These are phyloP conservation scores for Suhomyces taliae DNA, from an alignment of 1,139 yeast species.

Conservation along the genomic window DNA sequence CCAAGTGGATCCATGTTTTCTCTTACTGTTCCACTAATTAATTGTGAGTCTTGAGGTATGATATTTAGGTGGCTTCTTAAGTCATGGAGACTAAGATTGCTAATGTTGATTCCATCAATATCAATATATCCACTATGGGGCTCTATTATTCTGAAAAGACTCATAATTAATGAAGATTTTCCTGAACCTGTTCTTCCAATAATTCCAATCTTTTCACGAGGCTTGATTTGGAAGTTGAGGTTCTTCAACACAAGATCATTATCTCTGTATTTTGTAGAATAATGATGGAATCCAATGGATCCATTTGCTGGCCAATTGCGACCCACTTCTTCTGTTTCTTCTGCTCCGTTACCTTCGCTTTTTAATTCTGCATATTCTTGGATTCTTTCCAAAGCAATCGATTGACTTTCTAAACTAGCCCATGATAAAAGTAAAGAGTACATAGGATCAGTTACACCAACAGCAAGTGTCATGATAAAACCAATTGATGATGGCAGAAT, in stretches of 20 bases:
- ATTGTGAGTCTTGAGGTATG: slow-evolving; percentile 42
- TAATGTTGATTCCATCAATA: slow-evolving; percentile 33
- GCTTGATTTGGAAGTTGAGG: slow-evolving; percentile 27
- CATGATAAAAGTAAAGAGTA: slow-evolving; percentile 34
- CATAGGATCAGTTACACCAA: slow-evolving; percentile 32
- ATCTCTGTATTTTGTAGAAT: slow-evolving; percentile 37
- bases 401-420: slow-evolving; percentile 37
- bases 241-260: slow-evolving; percentile 37
- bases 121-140: slow-evolving; percentile 33
- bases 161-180: slow-evolving; percentile 38
- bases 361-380: slow-evolving; percentile 35
- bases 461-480: slow-evolving; percentile 38
- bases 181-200: slow-evolving; percentile 48
- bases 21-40: slow-evolving; percentile 36
- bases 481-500: slow-evolving; percentile 18
- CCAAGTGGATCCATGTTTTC: slow-evolving; percentile 39
- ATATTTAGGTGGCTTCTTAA: slow-evolving; percentile 35
- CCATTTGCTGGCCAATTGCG: slow-evolving; percentile 35
- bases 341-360: slow-evolving; percentile 33
- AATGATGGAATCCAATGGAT: slow-evolving; percentile 28
- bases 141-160: slow-evolving; percentile 40
- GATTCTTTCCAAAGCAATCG: slow-evolving; percentile 38
- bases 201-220: slow-evolving; percentile 39
- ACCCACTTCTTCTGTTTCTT: slow-evolving; percentile 29
- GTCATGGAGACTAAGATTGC: slow-evolving; percentile 34